phyloP scores from a whole-genome alignment of 1,284 basidiomycete species.

The Austroboletus niveus region DNA sequence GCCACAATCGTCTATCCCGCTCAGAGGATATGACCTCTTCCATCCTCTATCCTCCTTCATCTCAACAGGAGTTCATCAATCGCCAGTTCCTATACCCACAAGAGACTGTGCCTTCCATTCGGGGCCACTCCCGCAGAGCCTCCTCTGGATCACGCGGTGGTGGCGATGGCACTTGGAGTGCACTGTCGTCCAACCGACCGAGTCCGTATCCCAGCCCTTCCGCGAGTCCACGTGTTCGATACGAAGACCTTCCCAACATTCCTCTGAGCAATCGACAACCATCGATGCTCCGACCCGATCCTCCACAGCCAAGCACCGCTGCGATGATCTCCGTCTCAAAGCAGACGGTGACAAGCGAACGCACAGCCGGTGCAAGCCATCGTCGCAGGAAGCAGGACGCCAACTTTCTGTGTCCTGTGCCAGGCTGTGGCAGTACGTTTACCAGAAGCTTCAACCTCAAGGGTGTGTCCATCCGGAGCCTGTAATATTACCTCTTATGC shows the following conservation, averaged over 20 bases:
- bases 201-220: constrained; percentile 37
- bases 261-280: constrained; percentile 22
- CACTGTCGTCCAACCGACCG: constrained; percentile 30
- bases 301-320: constrained; percentile 2
- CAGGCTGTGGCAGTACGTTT: constrained; percentile 80
- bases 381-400: constrained; percentile 72
- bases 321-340: constrained; percentile 21
- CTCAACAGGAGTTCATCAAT: constrained; percentile 46
- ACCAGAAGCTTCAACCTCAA: constrained; percentile 81
- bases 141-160: constrained; percentile 52
- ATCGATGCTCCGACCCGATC: constrained; percentile 29
- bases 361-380: constrained; percentile 71
- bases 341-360: constrained; percentile 55
- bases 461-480: constrained; percentile 43
- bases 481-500: constrained; percentile 14
- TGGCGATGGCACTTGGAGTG: constrained; percentile 33
- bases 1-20: constrained; percentile 47
- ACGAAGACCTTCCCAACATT: constrained; percentile 34
- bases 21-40: constrained; percentile 48
- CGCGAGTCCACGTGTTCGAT: constrained; percentile 32
- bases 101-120: constrained; percentile 40
- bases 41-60: constrained; percentile 40
- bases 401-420: constrained; percentile 70
- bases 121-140: constrained; percentile 57
- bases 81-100: constrained; percentile 45